Base-by-base conservation (phyloP, 495 filamentous ascomycete species). In the Penicillium ochrochloron region DNA sequence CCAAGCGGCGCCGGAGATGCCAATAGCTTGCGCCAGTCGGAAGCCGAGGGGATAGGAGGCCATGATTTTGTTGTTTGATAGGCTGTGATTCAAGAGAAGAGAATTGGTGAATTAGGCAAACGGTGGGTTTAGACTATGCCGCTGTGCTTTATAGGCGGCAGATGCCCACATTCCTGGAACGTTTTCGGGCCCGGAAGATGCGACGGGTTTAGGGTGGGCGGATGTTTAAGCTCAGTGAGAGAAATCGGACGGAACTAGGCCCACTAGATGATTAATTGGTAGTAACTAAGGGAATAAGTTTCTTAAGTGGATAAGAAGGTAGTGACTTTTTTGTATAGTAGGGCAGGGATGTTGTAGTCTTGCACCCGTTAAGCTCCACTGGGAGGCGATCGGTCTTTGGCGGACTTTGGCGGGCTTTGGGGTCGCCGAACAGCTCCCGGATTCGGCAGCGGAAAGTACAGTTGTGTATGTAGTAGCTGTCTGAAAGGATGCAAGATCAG, bases 1-100 rank as follows among this genome's bases (percentile, higher is more conserved):
- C 73, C 73, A 78, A 3, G 69, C 72, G 15, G 75, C 70, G 12
- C 75, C 74, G 1, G 65, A 72, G 15, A 78, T 64, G 51, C 74
- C 75, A 25, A 76, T 53, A 7, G 61, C 70, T 53, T 76, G 75
- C n/a, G 75, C 74, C n/a, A 71, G n/a, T 37, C 70, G 66, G 50
- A 73, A 68, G 44, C 61, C 67, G 11, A 66, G 11, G 10, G 71
- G 64, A 35, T 64, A 67, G 6, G 64, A 46, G 25, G 57, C 62
- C 68, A 74, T 77, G 25, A 57, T 69, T 51, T 19, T 29, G 33
- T 54, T 41, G 51, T 2, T 19, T 56, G 17, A 56, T 19, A 19
- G 21, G n/a, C 3, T 48, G 21, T 48, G 19, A 48, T 48, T 41
- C 37, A 41, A 41, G 2, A 41, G 15, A 41, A 41, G 2, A 17